Evolutionary conservation across 2,329 filamentous ascomycete genomes (phyloP).

Genomic region (Trichoderma sp.): DNA sequence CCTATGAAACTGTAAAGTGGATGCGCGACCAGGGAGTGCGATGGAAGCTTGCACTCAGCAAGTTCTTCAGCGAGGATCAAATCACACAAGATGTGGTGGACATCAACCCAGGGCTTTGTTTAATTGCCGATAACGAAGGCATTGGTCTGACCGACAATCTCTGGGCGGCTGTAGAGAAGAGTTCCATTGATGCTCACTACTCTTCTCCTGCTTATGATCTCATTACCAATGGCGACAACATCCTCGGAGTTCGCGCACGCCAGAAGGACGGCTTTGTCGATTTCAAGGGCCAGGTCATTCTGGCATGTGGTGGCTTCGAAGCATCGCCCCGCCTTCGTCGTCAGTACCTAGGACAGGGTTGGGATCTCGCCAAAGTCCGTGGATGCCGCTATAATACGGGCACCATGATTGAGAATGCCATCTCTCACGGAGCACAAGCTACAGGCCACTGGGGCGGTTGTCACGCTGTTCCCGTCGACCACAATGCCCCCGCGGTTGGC

Average conservation of each 20-base stretch:
- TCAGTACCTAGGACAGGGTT: slow-evolving; percentile 54
- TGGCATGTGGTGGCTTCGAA: slow-evolving; percentile 64
- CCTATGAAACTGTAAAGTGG: slow-evolving; percentile 53
- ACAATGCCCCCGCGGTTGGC: no score
- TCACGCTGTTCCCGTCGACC: no score
- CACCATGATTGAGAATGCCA: slow-evolving; percentile 53
- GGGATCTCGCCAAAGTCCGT: slow-evolving; percentile 60
- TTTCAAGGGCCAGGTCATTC: slow-evolving; percentile 53
- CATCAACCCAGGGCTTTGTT: slow-evolving; percentile 41
- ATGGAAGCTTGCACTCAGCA: slow-evolving; percentile 46
- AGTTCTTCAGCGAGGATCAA: no score
- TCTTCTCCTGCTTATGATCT: no score
- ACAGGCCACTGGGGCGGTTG: no score
- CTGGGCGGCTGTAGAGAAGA: no score
- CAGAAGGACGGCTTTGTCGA: neutral
- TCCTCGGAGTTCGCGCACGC: no score
- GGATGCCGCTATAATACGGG: slow-evolving; percentile 65
- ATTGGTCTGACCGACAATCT: slow-evolving; percentile 40
- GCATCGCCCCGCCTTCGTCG: slow-evolving; percentile 55
- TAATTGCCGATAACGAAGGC: slow-evolving; percentile 59
- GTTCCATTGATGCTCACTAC: no score
- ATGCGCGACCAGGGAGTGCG: slow-evolving; percentile 51
- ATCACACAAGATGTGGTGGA: no score
- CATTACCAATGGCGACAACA: no score
- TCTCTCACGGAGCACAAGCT: slow-evolving; percentile 24